Evolutionary conservation across 1,284 basidiomycete species (phyloP).

Genomic region (Puccinia hordei): DNA sequence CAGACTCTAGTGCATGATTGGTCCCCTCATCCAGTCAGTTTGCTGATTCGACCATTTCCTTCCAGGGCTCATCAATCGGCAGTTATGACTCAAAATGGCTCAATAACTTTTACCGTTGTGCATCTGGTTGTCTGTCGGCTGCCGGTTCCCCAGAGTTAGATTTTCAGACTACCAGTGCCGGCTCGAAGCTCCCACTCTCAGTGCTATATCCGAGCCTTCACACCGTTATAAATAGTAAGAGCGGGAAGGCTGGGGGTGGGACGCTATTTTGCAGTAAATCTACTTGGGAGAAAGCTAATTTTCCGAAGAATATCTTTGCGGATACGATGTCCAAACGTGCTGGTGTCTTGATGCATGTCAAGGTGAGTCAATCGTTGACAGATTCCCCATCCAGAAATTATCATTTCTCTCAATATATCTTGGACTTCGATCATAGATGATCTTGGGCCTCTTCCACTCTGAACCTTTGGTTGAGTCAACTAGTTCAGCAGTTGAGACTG

Average conservation of each 20-base stretch:
- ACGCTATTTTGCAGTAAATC: slow-evolving; percentile 40
- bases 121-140: slow-evolving; percentile 16
- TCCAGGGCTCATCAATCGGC: slow-evolving; percentile 47
- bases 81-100: slow-evolving; percentile 29
- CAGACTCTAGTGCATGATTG: not conserved
- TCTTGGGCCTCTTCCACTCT: slow-evolving; percentile 37
- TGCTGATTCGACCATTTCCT: not conserved
- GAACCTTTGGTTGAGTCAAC: not conserved
- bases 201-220: slow-evolving; percentile 40
- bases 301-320: slow-evolving; percentile 29
- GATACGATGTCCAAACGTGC: slow-evolving; percentile 43
- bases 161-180: not conserved
- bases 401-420: no score
- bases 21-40: not conserved
- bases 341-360: slow-evolving; percentile 47
- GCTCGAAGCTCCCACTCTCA: slow-evolving; percentile 8
- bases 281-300: slow-evolving; percentile 35
- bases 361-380: slow-evolving; percentile 13
- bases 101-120: slow-evolving; percentile 33
- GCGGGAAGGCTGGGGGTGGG: slow-evolving; percentile 17
- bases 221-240: slow-evolving; percentile 23
- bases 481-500: not conserved
- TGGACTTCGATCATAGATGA: slow-evolving; percentile 22
- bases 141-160: not conserved
- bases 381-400: no score